Conservation (phyloP, 345 rosid species). For the Cardamine resedifolia region DNA sequence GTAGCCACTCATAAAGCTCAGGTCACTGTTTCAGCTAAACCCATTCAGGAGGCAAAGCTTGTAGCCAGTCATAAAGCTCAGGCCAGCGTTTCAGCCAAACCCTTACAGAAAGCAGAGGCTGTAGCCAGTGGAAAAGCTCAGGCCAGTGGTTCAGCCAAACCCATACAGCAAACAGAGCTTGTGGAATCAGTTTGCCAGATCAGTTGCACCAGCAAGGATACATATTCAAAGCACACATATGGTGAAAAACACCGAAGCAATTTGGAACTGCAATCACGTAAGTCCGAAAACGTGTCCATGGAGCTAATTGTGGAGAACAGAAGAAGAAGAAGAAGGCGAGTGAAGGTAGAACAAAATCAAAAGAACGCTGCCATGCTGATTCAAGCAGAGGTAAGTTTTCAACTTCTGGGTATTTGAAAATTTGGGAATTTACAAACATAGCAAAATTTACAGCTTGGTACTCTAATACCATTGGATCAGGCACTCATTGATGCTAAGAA, state of each 20-base stretch:
- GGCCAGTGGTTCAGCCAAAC: conserved; percentile 28
- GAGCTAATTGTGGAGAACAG: conserved; percentile 16
- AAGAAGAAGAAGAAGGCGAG: conserved; percentile 11
- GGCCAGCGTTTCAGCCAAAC: conserved; percentile 24
- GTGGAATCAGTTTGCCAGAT: conserved; percentile 46
- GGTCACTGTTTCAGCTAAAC: no score
- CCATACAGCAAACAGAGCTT: conserved; percentile 41
- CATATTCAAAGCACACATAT: not conserved
- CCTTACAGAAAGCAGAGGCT: conserved; percentile 38
- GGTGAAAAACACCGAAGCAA: conserved; percentile 36
- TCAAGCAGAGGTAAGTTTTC: conserved; percentile 26
- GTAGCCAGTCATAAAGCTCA: conserved; percentile 31
- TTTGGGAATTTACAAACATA: conserved; percentile 31
- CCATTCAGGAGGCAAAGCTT: no score
- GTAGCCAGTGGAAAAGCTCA: conserved; percentile 34
- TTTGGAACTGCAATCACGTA: conserved; percentile 26
- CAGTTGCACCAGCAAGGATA: conserved; percentile 29
- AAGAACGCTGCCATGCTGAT: conserved; percentile 5
- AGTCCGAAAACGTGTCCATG: conserved; percentile 18
- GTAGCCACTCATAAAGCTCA: no score
- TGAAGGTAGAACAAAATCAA: not conserved
- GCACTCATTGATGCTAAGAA: conserved; percentile 14
- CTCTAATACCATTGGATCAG: conserved; percentile 54
- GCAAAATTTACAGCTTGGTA: conserved; percentile 46
- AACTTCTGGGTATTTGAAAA: conserved; percentile 41